Evolutionary conservation across 805 yeast species (phyloP), one percentile per base, ranked within the genome.

Genomic region (Zygoascus biomembranicola): DNA sequence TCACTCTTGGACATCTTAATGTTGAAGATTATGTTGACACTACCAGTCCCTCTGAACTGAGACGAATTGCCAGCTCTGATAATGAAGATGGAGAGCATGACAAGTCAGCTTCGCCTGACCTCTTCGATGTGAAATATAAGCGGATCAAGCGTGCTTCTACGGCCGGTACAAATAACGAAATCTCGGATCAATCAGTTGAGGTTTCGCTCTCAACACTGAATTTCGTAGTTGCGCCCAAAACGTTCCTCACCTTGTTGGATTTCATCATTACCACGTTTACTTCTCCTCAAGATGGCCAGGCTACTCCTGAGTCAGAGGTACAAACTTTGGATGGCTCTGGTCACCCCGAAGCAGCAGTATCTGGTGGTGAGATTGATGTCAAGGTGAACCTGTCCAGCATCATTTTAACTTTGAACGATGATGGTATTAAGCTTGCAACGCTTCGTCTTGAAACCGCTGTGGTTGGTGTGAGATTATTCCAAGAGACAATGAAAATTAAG

Each of bases 191-290:
- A 66, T 82, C 79, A 58, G 78, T 90, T 5, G 74, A 78, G 8
- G 71, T 94, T 50, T 76, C 81, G 44, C 76, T 94, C 69, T 89
- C 96, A 0, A 88, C 95, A 13, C 78, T 94, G 52, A 80, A 80
- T 57, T 76, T 86, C 39, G 84, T 87, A 1, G 69, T 90, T 6
- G 81, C 95, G 0, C 80, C 97, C 48, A 85, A 81, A 63, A 85
- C 95, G 1, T 69, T 87, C 14, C 73, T 94, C 56, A 85, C 95
- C 1, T 71, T 94, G 13, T 69, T 92, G 58, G 92, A 90, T 66
- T 94, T 84, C 66, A 74, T 86, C 1, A 72, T 90, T 62, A 86
- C 89, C 46, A 94, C 98, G 0, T 94, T 94, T 66, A 85, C 97
- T 0, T 84, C 84, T 67, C 96, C 96, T 0, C 77, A 80, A 57